Evolutionary conservation across 371 early-diverging fungal species (phyloP).

Genomic region (Syncephalis fuscata): DNA sequence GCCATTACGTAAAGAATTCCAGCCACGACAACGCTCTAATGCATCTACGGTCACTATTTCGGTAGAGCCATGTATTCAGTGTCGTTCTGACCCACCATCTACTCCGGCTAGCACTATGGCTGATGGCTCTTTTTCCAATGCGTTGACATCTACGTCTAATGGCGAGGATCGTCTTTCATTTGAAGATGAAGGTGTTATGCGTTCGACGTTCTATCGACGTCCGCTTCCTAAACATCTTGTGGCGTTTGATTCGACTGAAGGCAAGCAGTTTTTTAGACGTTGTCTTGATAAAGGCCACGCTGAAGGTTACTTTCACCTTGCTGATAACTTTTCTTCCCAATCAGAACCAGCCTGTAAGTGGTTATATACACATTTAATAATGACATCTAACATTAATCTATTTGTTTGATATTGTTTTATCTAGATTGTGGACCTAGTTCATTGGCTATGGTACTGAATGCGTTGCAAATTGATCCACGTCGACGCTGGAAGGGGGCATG

Average conservation of each 20-base stretch:
- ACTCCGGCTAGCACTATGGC: too few species aligned
- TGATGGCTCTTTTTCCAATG: too few species aligned
- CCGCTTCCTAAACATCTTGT: constrained; percentile 50
- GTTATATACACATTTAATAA: neutral
- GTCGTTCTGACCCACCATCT: too few species aligned
- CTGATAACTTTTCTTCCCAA: constrained; percentile 81
- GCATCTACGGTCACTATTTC: too few species aligned
- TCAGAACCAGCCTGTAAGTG: constrained; percentile 66
- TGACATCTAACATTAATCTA: neutral
- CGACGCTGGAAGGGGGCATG: constrained; percentile 84
- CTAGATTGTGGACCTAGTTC: constrained; percentile 38
- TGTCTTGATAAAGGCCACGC: constrained; percentile 57
- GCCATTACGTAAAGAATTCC: too few species aligned
- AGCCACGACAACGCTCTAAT: too few species aligned
- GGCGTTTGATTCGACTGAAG: constrained; percentile 62
- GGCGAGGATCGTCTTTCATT: too few species aligned
- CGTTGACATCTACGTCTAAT: too few species aligned
- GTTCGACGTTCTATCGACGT: constrained; percentile 59
- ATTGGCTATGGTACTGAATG: constrained; percentile 84
- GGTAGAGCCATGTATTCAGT: too few species aligned
- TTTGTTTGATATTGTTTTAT: neutral
- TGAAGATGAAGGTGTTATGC: constrained; percentile 5
- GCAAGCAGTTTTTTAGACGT: constrained; percentile 61
- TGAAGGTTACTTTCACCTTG: constrained; percentile 73
- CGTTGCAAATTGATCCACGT: constrained; percentile 77